A percentile compares a stretch with the other conserved stretches of the same genome.
Evolutionary conservation across 805 yeast genomes (phyloP).

Genomic region (Vanderwaltozyma verrucispora): DNA sequence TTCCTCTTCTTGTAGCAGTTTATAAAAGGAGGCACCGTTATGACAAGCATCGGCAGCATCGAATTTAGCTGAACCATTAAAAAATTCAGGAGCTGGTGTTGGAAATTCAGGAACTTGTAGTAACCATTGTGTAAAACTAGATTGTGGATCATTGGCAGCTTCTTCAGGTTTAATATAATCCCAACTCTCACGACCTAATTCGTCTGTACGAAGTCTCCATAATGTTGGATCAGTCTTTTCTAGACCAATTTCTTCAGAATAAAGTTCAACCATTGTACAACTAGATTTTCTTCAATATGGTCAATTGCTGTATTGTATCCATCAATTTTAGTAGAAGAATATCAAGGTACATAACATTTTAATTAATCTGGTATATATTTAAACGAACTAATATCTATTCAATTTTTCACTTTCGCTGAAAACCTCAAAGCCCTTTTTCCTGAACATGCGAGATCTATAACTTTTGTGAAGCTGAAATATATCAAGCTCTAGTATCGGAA

Average conservation of each 20-base stretch:
- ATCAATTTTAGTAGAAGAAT: too few relatives aligned
- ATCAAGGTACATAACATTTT: too few relatives aligned
- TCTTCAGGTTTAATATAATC: conserved; percentile 42
- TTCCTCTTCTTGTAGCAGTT: conserved; percentile 56
- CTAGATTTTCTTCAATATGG: too few relatives aligned
- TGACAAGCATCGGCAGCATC: conserved; percentile 52
- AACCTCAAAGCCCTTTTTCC: too few relatives aligned
- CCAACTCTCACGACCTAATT: conserved; percentile 78
- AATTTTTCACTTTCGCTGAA: too few relatives aligned
- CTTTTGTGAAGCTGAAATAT: too few relatives aligned
- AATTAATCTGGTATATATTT: too few relatives aligned
- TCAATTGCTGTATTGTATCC: too few relatives aligned
- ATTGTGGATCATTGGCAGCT: conserved; percentile 36
- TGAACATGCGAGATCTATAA: too few relatives aligned
- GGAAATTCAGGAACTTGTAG: conserved; percentile 33
- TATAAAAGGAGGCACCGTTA: conserved; percentile 65
- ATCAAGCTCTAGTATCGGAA: too few relatives aligned
- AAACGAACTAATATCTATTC: too few relatives aligned
- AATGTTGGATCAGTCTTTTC: conserved; percentile 55
- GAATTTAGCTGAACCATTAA: conserved; percentile 12
- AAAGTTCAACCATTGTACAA: conserved; percentile 21
- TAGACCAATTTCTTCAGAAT: conserved; percentile 63
- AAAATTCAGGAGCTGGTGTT: conserved; percentile 29
- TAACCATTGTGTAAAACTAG: conserved; percentile 46
- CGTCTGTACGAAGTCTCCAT: conserved; percentile 69